Base-by-base conservation (phyloP, 2,329 filamentous ascomycete species). In the Waltergamsia citrina region DNA sequence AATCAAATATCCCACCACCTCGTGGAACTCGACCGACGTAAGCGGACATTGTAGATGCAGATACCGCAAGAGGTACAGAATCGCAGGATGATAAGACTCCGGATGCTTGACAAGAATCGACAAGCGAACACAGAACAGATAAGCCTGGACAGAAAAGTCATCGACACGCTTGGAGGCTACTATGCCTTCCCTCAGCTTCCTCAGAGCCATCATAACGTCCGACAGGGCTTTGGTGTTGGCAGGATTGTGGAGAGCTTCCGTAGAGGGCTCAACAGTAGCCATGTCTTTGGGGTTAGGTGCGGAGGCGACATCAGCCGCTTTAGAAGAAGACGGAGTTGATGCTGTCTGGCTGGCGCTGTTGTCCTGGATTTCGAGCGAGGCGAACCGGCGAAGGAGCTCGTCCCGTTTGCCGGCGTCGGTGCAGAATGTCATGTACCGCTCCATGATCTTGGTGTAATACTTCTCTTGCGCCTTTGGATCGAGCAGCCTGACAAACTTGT, bases 181-280 rank as follows among this genome's bases (percentile, higher is more conserved):
- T 31, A 96, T 80, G 17, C 81, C 88, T 63, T 98, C 92, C 37
- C 92, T 78, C 21, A 98, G 74, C 56, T 95, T 96, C 41, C 92
- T 80, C 52, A 96, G 79, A 4, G 90, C 85, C 48, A 84, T 74
- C 35, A 95, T 69, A 34, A 96, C 77, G 15, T 74, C 75, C 3
- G 80, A 72, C 20, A 95, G 70, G 43, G 83, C 78, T 43, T 75
- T 72, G 10, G 72, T 69, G 37, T 71, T 64, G 44, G 45, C 43
- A 7, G 48, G 45, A 21, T 42, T 39, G 31, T 49, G 37, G 12
- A 43, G 14, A 45, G 42, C 18, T n/a, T 35, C 32, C 1, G 28
- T n/a, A 6, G 36, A 37, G 31, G 28, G 38, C 33, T 32, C 41
- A 21, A 27, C n/a, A n/a, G n/a, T 28, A 3, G 30, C 9, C 10